These are phyloP conservation scores for Zizania latifolia DNA, from an alignment of 176 grass and related monocot genomes.

Conservation along the genomic window DNA sequence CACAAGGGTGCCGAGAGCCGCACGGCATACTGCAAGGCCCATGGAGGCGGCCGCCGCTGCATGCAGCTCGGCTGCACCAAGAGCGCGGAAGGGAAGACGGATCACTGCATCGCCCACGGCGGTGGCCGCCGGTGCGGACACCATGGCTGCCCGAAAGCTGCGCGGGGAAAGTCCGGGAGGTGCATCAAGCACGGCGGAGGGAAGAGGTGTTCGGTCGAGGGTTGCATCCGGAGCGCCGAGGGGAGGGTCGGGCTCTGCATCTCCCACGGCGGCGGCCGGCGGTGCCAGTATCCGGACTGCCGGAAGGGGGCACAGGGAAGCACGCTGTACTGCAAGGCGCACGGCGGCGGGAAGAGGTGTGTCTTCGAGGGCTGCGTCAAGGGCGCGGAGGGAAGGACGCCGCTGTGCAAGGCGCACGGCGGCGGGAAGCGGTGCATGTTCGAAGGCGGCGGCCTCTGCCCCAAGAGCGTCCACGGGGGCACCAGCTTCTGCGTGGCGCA, in stretches of 20 bases:
- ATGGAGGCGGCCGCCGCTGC: constrained; percentile 67
- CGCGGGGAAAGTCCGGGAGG: constrained; percentile 57
- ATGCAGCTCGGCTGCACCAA: constrained; percentile 69
- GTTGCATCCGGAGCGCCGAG: constrained; percentile 56
- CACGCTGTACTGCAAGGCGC: constrained; percentile 67
- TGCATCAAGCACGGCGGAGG: constrained; percentile 81
- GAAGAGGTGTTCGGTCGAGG: constrained; percentile 47
- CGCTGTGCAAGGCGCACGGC: constrained; percentile 73
- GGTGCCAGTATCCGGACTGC: constrained; percentile 64
- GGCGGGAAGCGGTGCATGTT: constrained; percentile 63
- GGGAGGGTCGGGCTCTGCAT: constrained; percentile 63
- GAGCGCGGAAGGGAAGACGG: constrained; percentile 74
- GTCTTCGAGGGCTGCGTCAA: constrained; percentile 60
- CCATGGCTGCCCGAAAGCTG: constrained; percentile 46
- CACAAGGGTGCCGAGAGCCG: constrained; percentile 67
- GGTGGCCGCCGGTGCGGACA: constrained; percentile 56
- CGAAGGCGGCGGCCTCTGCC: constrained; percentile 62
- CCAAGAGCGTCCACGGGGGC: constrained; percentile 75
- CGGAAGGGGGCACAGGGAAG: constrained; percentile 70
- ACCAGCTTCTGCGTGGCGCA: constrained; percentile 67
- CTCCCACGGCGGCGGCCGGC: constrained; percentile 68
- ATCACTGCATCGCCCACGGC: constrained; percentile 68
- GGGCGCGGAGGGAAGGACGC: constrained; percentile 72
- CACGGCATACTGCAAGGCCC: constrained; percentile 69
- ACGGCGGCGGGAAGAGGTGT: constrained; percentile 64